A percentile compares a stretch with the other conserved stretches of the same genome.
Conservation (phyloP, 108 stramenopile species). For the Conticribra weissflogii region DNA sequence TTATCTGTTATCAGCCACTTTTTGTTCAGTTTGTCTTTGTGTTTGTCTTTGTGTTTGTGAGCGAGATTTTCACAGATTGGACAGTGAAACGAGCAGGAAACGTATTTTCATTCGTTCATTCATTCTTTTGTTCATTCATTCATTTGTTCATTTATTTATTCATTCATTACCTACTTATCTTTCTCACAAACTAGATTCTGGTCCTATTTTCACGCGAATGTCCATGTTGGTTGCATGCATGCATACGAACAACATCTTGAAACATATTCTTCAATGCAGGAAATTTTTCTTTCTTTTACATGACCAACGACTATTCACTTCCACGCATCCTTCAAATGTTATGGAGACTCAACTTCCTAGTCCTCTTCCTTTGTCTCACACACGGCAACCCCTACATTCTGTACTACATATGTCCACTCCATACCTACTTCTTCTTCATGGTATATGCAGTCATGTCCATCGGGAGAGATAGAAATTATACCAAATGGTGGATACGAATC, state of each 20-base stretch:
- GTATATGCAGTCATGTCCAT: slow-evolving; percentile 93
- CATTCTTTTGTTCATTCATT: too few species aligned
- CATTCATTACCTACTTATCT: too few species aligned
- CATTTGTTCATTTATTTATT: too few species aligned
- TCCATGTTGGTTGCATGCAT: too few species aligned
- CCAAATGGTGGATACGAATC: slow-evolving; percentile 87
- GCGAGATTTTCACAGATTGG: too few species aligned
- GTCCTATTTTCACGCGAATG: too few species aligned
- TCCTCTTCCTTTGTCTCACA: slow-evolving; percentile 88
- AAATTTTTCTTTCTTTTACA: slow-evolving; percentile 95
- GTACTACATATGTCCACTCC: slow-evolving; percentile 98
- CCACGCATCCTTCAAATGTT: slow-evolving; percentile 96
- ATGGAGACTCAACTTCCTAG: slow-evolving; percentile 97
- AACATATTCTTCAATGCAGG: slow-evolving; percentile 2
- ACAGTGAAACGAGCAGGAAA: too few species aligned
- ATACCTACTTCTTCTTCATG: slow-evolving; percentile 97
- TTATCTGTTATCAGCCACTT: background rate
- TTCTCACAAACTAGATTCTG: too few species aligned
- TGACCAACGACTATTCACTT: slow-evolving; percentile 89
- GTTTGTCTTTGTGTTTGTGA: too few species aligned
- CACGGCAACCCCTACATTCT: slow-evolving; percentile 96
- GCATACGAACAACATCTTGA: too few species aligned
- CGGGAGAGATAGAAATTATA: slow-evolving; percentile 74
- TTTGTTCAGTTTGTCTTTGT: background rate
- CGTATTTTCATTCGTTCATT: too few species aligned